A percentile compares a stretch with the other conserved stretches of the same genome.
Evolutionary conservation across 2,329 filamentous ascomycete species (phyloP).

Genomic region (Talaromyces islandicus): DNA sequence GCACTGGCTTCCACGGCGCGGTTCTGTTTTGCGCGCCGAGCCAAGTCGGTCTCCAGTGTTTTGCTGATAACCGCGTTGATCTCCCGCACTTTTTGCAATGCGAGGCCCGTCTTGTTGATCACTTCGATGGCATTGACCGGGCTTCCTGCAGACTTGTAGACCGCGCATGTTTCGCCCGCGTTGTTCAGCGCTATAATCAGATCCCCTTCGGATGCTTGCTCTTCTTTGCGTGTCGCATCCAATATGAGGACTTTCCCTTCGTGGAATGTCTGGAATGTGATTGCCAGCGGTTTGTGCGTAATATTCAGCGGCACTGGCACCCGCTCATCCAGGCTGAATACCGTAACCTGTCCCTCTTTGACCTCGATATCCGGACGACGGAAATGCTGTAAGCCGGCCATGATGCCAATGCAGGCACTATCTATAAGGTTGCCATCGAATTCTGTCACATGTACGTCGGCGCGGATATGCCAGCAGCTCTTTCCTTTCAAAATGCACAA

Average conservation of each 20-base stretch:
- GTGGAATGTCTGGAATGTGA: conserved; percentile 79
- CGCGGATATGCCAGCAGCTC: conserved; percentile 87
- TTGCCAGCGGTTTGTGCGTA: conserved; percentile 84
- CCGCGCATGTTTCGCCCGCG: conserved; percentile 83
- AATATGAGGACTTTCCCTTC: conserved; percentile 38
- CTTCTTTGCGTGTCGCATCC: conserved; percentile 45
- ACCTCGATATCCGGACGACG: conserved; percentile 83
- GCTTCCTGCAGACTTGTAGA: conserved; percentile 82
- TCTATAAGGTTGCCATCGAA: conserved; percentile 90
- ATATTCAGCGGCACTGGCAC: conserved; percentile 87
- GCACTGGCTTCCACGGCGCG: conserved; percentile 75
- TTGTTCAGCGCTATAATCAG: conserved; percentile 77
- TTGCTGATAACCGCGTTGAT: conserved; percentile 68
- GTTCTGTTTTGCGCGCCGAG: conserved; percentile 56
- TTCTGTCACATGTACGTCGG: conserved; percentile 84
- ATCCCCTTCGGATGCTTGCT: conserved; percentile 57
- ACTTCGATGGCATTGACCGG: conserved; percentile 74
- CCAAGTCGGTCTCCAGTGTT: conserved; percentile 70
- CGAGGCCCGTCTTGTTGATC: conserved; percentile 68
- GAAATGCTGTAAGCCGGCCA: conserved; percentile 87
- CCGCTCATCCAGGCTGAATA: conserved; percentile 78
- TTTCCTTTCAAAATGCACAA: conserved; percentile 85
- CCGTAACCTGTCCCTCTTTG: conserved; percentile 73
- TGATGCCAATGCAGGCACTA: conserved; percentile 75
- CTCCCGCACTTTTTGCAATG: conserved; percentile 73